Conservation (phyloP, 2,329 filamentous ascomycete genomes). For the Xylaria sp. region DNA sequence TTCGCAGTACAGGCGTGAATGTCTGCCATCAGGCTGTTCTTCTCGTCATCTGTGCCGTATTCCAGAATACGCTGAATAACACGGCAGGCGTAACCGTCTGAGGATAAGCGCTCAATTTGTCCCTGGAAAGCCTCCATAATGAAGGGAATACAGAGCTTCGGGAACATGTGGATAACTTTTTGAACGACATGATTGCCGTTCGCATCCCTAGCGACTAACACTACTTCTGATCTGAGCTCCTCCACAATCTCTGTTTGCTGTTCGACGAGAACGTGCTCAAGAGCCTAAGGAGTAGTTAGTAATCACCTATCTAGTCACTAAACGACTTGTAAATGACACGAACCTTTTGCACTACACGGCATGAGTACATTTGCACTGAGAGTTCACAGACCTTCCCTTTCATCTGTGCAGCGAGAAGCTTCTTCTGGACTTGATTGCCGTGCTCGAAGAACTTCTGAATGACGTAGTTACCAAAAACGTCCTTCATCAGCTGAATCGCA, state of each 20-base stretch:
- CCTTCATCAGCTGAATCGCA: conserved; percentile 88
- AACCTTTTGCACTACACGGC: conserved; percentile 94
- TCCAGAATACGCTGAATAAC: conserved; percentile 95
- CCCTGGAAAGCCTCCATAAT: conserved; percentile 84
- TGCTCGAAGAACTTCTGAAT: conserved; percentile 98
- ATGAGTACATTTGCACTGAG: conserved; percentile 91
- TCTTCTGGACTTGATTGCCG: conserved; percentile 93
- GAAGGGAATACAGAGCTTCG: conserved; percentile 82
- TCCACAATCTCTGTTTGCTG: conserved; percentile 87
- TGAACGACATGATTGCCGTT: conserved; percentile 98
- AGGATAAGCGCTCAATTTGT: conserved; percentile 77
- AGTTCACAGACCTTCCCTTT: conserved; percentile 82
- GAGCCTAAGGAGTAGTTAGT: conserved; percentile 66
- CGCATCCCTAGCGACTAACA: conserved; percentile 83
- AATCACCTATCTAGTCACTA: neutral
- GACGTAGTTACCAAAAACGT: conserved; percentile 98
- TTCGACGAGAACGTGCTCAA: conserved; percentile 91
- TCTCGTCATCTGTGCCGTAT: conserved; percentile 77
- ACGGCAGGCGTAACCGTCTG: conserved; percentile 88
- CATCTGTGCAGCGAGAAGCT: conserved; percentile 85
- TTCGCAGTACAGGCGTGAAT: conserved; percentile 76
- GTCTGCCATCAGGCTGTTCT: conserved; percentile 78
- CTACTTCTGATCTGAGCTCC: conserved; percentile 81
- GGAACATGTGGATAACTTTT: conserved; percentile 86
- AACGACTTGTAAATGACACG: conserved; percentile 34